Evolutionary conservation across 2,329 filamentous ascomycete genomes (phyloP).

Genomic region (Botryosphaeria dothidea): DNA sequence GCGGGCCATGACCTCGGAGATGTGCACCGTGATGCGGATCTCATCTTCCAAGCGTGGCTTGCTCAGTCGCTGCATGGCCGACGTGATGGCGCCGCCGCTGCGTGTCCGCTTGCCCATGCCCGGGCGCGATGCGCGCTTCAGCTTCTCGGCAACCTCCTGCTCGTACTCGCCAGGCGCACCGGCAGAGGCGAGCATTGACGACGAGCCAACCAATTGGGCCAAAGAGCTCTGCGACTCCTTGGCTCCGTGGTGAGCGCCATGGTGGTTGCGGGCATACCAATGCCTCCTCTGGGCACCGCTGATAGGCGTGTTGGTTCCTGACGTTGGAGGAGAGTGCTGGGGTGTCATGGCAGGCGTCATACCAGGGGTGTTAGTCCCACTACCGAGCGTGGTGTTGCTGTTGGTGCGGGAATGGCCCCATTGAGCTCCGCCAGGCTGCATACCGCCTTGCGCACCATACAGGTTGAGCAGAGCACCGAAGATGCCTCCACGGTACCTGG

Average conservation of each 20-base stretch:
- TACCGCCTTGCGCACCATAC: conserved; percentile 43
- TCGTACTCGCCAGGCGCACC: conserved; percentile 40
- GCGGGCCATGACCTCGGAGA: conserved; percentile 70
- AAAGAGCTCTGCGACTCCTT: conserved; percentile 44
- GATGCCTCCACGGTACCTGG: conserved; percentile 71
- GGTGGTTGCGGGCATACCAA: conserved; percentile 21
- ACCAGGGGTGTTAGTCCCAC: conserved; percentile 7
- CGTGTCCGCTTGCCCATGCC: conserved; percentile 38
- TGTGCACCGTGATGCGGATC: conserved; percentile 61
- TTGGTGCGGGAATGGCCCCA: neutral
- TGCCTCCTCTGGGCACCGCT: conserved; percentile 23
- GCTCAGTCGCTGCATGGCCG: conserved; percentile 35
- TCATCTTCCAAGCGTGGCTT: conserved; percentile 49
- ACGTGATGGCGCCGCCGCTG: conserved; percentile 37
- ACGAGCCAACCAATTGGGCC: conserved; percentile 46
- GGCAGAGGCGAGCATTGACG: conserved; percentile 44
- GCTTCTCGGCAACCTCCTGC: conserved; percentile 43
- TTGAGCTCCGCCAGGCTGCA: neutral
- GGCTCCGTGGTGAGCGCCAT: conserved; percentile 29
- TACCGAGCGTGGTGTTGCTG: conserved; percentile 11
- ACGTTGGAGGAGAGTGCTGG: conserved; percentile 43
- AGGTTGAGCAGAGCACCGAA: conserved; percentile 72
- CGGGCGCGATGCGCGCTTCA: conserved; percentile 38
- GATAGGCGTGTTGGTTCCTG: conserved; percentile 44
- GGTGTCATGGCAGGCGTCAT: conserved; percentile 33